phyloP scores from a whole-genome alignment of 352 stramenopile species.

The Phytophthora ramorum region DNA sequence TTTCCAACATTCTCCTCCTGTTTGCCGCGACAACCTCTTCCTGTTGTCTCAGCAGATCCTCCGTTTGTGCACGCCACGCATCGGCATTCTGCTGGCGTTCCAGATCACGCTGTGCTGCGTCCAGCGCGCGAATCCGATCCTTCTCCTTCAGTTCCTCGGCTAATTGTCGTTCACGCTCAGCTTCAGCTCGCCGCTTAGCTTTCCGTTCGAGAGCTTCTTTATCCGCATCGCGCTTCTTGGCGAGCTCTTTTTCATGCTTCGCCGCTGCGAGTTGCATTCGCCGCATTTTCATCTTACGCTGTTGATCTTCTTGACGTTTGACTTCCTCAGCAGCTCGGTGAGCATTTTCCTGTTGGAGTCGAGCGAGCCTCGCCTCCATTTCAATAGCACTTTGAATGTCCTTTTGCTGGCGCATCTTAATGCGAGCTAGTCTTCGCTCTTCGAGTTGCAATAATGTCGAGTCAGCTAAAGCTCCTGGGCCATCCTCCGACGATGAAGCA shows the following conservation, averaged over 20 bases:
- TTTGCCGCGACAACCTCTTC: slow-evolving; percentile 62
- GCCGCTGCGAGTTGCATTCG: slow-evolving; percentile 54
- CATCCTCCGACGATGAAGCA: neutral
- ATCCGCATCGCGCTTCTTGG: slow-evolving; percentile 72
- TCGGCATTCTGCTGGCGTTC: slow-evolving; percentile 74
- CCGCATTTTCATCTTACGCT: slow-evolving; percentile 56
- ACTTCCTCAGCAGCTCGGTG: slow-evolving; percentile 57
- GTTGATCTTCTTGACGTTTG: slow-evolving; percentile 63
- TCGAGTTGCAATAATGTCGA: slow-evolving; percentile 75
- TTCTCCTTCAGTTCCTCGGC: slow-evolving; percentile 53
- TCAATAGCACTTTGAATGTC: slow-evolving; percentile 83
- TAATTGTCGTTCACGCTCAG: slow-evolving; percentile 57
- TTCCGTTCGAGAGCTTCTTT: slow-evolving; percentile 55
- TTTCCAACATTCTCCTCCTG: slow-evolving; percentile 64
- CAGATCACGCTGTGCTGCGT: slow-evolving; percentile 55
- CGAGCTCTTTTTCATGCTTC: slow-evolving; percentile 69
- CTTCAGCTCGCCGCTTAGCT: slow-evolving; percentile 40
- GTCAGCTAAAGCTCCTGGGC: slow-evolving; percentile 22
- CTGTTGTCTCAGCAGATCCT: slow-evolving; percentile 68
- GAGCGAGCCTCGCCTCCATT: slow-evolving; percentile 75
- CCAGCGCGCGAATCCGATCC: slow-evolving; percentile 41
- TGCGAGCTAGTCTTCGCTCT: slow-evolving; percentile 62
- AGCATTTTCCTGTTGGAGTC: slow-evolving; percentile 71
- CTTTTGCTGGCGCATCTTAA: slow-evolving; percentile 75
- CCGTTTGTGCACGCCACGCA: slow-evolving; percentile 70